Base-by-base conservation (phyloP, 768 basidiomycete genomes). In the Punctularia strigosozonata region DNA sequence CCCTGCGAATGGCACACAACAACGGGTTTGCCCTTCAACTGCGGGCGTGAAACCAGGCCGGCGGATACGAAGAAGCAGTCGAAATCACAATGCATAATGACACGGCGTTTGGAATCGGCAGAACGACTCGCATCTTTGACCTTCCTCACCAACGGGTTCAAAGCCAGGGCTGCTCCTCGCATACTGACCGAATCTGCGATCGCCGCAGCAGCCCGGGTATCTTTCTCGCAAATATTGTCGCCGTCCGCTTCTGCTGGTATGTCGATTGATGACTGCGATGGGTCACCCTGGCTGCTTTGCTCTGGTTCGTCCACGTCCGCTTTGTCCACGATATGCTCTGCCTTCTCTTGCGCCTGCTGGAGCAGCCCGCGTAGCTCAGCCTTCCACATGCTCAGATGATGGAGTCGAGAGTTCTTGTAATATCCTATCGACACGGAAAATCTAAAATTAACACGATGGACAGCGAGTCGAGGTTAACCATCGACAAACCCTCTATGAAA, bases 11-110 rank as follows among this genome's bases (percentile, higher is more conserved):
- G 95, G 51, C 95, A 99, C 1, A 99, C 95, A 0, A 94, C 91
- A 6, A 83, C 79, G 0, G 95, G 88, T 54, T 84, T 88, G 1
- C 91, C 90, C 38, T 74, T 75, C 32, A 95, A 59, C 43, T 94
- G 73, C 0, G 89, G 87, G 2, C 90, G 67, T 41, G 68, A 75
- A 2, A 86, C 66, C 37, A 92, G 60, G 0, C 90, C 88, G n/a
- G 81, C 94, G 1, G 86, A 80, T 8, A 97, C 92, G 53, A 99
- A 99, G 66, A 97, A 98, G 46, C 81, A 89, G 51, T 99, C 95
- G 46, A 98, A 97, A 56, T 91, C 88, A 47, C 84, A 87, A 50
- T 91, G 88, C 84, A 91, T 86, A 50, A 89, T 82, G 7, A 85
- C 74, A 13, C 70, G 68, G 31, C 77, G 71, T 24, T 66, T 47